phyloP scores from a whole-genome alignment of 257 asterid genomes.

The Thymus quinquecostatus region DNA sequence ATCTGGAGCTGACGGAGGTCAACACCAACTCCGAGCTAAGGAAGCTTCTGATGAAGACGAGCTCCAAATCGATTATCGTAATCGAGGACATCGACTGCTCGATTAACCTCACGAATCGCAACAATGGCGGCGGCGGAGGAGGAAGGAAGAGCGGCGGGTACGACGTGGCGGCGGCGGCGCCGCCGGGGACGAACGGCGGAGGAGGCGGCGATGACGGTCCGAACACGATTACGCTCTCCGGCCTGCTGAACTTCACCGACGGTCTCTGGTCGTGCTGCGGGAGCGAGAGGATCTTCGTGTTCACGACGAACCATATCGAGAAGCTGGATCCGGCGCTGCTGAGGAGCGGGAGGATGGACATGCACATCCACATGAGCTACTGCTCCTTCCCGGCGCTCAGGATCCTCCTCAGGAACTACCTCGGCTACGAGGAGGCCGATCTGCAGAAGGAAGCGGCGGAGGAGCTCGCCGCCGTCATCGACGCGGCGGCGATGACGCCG shows the following conservation, averaged over 20 bases:
- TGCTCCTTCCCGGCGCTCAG: constrained; percentile 64
- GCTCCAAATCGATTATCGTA: constrained; percentile 58
- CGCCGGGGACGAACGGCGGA: constrained; percentile 22
- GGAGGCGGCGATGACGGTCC: constrained; percentile 46
- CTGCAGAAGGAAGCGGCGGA: constrained; percentile 38
- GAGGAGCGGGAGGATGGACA: constrained; percentile 97
- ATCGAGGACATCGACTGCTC: constrained; percentile 66
- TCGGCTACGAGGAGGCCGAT: constrained; percentile 59
- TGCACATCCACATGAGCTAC: constrained; percentile 88
- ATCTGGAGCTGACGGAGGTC: constrained; percentile 57
- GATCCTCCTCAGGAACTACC: constrained; percentile 73
- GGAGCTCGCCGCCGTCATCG: constrained; percentile 54
- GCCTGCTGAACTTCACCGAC: constrained; percentile 84
- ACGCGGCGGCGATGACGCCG: constrained; percentile 80
- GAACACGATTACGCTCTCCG: constrained; percentile 83
- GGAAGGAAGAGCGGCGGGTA: constrained; percentile 26
- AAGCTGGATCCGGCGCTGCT: constrained; percentile 91
- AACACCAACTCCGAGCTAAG: constrained; percentile 55
- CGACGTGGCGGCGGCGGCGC: constrained; percentile 29
- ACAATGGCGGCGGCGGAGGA: constrained; percentile 19
- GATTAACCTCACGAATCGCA: constrained; percentile 47
- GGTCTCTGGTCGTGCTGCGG: constrained; percentile 99
- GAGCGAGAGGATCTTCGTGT: constrained; percentile 88
- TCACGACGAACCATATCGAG: constrained; percentile 92
- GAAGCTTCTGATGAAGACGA: constrained; percentile 58